Evolutionary conservation across 139 green algal genomes (phyloP), one percentile per base, ranked within the genome.

Genomic region (Microglena sp.): DNA sequence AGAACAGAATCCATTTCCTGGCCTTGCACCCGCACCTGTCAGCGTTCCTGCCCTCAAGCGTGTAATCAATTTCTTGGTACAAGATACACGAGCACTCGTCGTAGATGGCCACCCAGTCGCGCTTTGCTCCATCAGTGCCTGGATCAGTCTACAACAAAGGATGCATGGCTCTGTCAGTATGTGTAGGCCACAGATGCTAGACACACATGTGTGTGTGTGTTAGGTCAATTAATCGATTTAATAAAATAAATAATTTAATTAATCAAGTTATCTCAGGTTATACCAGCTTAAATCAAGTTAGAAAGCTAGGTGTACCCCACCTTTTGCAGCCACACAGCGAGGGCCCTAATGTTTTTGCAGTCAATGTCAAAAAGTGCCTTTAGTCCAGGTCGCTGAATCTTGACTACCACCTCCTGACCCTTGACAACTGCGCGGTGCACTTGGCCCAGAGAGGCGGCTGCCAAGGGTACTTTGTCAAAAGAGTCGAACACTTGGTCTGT

Each of bases 41-140:
- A 4, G 92, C 91, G 72, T 96, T 97, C 44, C 81, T 55, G 5
- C 82, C 93, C 77, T 98, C 93, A 62, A 89, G 67, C 1, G 55
- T 75, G 78, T 97, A 98, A 75, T 97, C 89, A 63, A 93, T 89
- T 62, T 92, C 90, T 77, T 97, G 76, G 79, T 98, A 98, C 35
- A 98, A 78, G 67, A 97, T 93, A 69, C 85, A 77, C 18, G 80
- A 84, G 82, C 92, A 98, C 82, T 99, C 94, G 73, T 99, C 94
- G 71, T 99, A 99, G 69, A 99, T 98, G 60, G 94, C 94, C 34
- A 99, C 94, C 94, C 94, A 99, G 79, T 99, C 94, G 45, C 94
- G 82, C 11, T 90, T 89, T 5, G 94, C 94, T 45, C 94, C 94
- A 73, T 99, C 94, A 2, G 84, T 93, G 80, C 97, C 97, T 62